phyloP scores from a whole-genome alignment of 2,329 filamentous ascomycete species.

The Fusarium goolgardi region DNA sequence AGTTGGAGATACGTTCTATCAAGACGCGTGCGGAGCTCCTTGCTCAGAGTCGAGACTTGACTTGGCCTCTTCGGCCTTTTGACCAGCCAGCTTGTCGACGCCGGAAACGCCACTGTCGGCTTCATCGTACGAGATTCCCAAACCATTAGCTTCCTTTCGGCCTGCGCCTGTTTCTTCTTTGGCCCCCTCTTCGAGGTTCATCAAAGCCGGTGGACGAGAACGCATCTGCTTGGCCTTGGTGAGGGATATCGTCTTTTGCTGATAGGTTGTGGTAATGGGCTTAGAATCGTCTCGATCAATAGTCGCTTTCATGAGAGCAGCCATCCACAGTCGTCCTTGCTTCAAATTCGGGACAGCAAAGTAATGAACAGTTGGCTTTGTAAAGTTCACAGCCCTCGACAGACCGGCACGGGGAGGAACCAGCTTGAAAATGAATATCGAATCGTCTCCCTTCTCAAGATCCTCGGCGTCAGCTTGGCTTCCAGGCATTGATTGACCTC shows the following conservation, averaged over 20 bases:
- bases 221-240: slow-evolving; percentile 88
- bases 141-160: slow-evolving; percentile 50
- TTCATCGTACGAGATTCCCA: slow-evolving; percentile 58
- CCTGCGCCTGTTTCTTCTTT: slow-evolving; percentile 47
- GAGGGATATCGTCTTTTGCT: slow-evolving; percentile 95
- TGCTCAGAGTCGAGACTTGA: slow-evolving; percentile 46
- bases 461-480: slow-evolving; percentile 60
- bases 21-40: slow-evolving; percentile 43
- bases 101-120: slow-evolving; percentile 58
- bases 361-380: slow-evolving; percentile 96
- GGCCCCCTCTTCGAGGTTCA: slow-evolving; percentile 69
- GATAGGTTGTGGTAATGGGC: slow-evolving; percentile 89
- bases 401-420: slow-evolving; percentile 89
- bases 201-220: slow-evolving; percentile 88
- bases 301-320: slow-evolving; percentile 97
- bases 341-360: slow-evolving; percentile 94
- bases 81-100: slow-evolving; percentile 54
- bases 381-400: slow-evolving; percentile 94
- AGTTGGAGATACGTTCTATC: slow-evolving; percentile 16
- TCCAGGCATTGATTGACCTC: slow-evolving; percentile 52
- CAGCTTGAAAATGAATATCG: slow-evolving; percentile 98
- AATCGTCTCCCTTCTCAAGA: slow-evolving; percentile 67
- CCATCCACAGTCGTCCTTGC: slow-evolving; percentile 96
- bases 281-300: slow-evolving; percentile 90
- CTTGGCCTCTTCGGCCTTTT: slow-evolving; percentile 51